Conservation (phyloP, 331 rosid species). For the Dryas integrifolia region DNA sequence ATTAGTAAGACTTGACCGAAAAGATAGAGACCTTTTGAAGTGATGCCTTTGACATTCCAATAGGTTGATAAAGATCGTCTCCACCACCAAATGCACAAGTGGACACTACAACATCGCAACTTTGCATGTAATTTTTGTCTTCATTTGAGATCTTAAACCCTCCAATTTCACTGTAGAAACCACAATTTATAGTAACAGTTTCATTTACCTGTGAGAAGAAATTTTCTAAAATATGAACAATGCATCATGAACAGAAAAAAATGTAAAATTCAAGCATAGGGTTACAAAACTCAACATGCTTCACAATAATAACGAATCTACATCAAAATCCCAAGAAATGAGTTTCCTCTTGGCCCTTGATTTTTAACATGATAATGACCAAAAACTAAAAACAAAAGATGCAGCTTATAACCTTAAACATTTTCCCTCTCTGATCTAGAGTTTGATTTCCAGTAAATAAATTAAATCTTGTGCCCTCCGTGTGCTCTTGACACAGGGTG, state of each 20-base stretch:
- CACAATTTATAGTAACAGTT: conserved; percentile 68
- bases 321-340: conserved; percentile 3
- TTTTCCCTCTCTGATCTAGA: conserved; percentile 57
- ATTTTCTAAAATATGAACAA: conserved; percentile 23
- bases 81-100: conserved; percentile 99
- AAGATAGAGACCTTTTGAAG: conserved; percentile 55
- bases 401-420: conserved; percentile 67
- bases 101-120: conserved; percentile 74
- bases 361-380: conserved; percentile 6
- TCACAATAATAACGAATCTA: background rate
- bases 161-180: conserved; percentile 71
- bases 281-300: conserved; percentile 3
- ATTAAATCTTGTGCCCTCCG: conserved; percentile 57
- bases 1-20: conserved; percentile 10
- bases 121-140: conserved; percentile 62
- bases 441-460: conserved; percentile 88
- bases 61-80: conserved; percentile 98
- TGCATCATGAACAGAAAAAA: background rate
- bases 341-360: background rate
- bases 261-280: background rate
- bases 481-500: conserved; percentile 37
- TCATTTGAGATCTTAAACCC: conserved; percentile 75
- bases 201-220: conserved; percentile 55
- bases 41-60: conserved; percentile 81
- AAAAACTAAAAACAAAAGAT: conserved; percentile 21